Percentiles rank a stretch among this genome's conserved stretches.
Conservation (phyloP, 148 eudicot genomes). For the Fagopyrum tataricum region DNA sequence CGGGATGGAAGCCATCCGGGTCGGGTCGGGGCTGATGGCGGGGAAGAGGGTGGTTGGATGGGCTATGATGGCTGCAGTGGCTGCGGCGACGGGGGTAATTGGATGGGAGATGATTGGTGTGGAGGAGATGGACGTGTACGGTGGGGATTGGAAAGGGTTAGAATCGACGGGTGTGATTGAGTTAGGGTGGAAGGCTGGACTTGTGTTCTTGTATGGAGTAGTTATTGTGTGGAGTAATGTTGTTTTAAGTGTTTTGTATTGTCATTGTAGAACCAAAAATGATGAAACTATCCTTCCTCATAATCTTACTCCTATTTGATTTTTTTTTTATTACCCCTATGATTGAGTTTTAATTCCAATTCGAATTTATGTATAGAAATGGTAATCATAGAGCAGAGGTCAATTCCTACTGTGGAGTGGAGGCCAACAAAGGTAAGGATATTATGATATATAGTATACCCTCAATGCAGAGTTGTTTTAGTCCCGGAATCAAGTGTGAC, state of each 20-base stretch:
- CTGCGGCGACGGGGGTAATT: background rate
- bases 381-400: too few relatives aligned
- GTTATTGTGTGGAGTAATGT: slow-evolving; percentile 31
- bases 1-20: slow-evolving; percentile 6
- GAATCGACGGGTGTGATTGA: slow-evolving; percentile 26
- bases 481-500: too few relatives aligned
- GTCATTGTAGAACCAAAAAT: slow-evolving; percentile 20
- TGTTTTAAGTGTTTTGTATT: slow-evolving; percentile 25
- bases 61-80: slow-evolving; percentile 1
- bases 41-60: slow-evolving; percentile 11
- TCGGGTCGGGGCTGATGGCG: slow-evolving; percentile 14
- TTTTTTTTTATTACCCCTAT: too few relatives aligned
- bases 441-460: too few relatives aligned
- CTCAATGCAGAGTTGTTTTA: too few relatives aligned
- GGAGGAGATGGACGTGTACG: slow-evolving; percentile 18
- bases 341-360: too few relatives aligned
- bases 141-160: slow-evolving; percentile 17
- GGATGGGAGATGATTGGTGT: slow-evolving; percentile 12
- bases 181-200: slow-evolving; percentile 18
- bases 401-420: too few relatives aligned
- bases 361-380: too few relatives aligned
- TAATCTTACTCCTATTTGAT: background rate
- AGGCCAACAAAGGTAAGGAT: too few relatives aligned
- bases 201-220: slow-evolving; percentile 23
- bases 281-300: background rate